Base-by-base conservation (phyloP, 2,329 filamentous ascomycete species). In the Colletotrichum phormii region DNA sequence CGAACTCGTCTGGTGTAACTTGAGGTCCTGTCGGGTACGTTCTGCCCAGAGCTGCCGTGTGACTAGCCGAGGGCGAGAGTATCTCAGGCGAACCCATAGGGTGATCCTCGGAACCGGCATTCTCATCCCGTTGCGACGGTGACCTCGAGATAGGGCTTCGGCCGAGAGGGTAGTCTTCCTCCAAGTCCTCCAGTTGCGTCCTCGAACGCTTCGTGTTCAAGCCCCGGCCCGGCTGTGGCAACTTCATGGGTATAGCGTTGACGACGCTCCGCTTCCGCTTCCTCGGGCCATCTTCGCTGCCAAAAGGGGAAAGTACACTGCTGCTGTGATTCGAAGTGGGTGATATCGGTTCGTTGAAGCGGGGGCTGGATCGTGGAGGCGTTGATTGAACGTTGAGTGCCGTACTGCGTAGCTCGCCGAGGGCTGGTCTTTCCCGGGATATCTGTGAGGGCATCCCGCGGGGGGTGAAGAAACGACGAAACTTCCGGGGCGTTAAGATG, bases 401-500 rank as follows among this genome's bases (percentile, higher is more conserved):
- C 31, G 83, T 79, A 12, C 80, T 80, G 13, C 82, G 83, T 46
- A 87, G 81, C 64, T 86, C 84, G 37, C 79, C 78, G 26, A 86
- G 80, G 5, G 83, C 84, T 65, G 78, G 80, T 49, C 84, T 80
- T 60, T 81, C 83, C 5, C 82, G 80, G 67, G 81, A 85, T 22
- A 80, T 80, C 42, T 81, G 77, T 13, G 81, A 78, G 2, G 83
- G 81, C 33, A 84, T 81, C 15, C 83, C 82, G 26, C 86, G 83
- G 22, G 87, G 87, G 11, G 87, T 87, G 74, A 89, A 89, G 82
- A 89, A 89, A 31, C 83, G 82, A 42, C 77, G 82, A 74, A 89
- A 89, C 77, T 87, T 89, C 75, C 87, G 81, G 68, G 88, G 88
- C 4, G 88, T 89, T 64, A 89, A 85, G 46, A 87, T 88, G 4